phyloP scores from a whole-genome alignment of 768 basidiomycete species.

The Krasilnikovozyma curviuscula region DNA sequence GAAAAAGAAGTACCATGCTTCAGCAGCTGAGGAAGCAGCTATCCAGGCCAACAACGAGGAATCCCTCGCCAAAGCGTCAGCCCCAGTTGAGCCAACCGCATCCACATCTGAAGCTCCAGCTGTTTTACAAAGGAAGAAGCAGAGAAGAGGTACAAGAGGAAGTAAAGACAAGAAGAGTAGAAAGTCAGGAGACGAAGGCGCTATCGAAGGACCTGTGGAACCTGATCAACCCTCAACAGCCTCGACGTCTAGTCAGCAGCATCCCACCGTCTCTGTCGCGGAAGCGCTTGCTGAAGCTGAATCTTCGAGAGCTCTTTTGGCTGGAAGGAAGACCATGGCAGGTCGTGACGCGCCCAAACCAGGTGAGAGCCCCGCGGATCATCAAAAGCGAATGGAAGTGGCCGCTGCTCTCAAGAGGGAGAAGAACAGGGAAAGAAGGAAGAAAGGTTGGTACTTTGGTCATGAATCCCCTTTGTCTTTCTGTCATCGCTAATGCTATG shows the following conservation, averaged over 20 bases:
- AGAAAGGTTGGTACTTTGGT: constrained; percentile 9
- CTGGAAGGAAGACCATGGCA: constrained; percentile 11
- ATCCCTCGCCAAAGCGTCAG: background rate
- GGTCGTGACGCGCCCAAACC: constrained; percentile 10
- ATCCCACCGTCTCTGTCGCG: background rate
- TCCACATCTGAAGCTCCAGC: background rate
- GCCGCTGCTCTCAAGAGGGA: constrained; percentile 12
- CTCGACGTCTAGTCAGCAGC: no score
- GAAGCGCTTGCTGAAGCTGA: background rate
- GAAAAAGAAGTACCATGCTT: constrained; percentile 2
- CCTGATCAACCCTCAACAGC: no score
- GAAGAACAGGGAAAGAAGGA: constrained; percentile 15
- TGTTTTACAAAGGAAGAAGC: background rate
- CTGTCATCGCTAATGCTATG: background rate
- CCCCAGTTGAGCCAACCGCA: background rate
- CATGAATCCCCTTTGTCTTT: constrained; percentile 17
- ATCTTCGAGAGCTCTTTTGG: background rate
- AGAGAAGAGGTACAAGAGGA: constrained; percentile 6
- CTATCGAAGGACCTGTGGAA: background rate
- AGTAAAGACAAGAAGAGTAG: constrained; percentile 8
- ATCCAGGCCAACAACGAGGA: background rate
- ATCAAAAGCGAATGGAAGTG: constrained; percentile 1
- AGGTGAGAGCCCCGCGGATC: constrained; percentile 2
- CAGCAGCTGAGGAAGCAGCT: background rate
- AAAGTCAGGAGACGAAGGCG: background rate